Base-by-base conservation (phyloP, 176 grass and related monocot species). In the Thalia dealbata region DNA sequence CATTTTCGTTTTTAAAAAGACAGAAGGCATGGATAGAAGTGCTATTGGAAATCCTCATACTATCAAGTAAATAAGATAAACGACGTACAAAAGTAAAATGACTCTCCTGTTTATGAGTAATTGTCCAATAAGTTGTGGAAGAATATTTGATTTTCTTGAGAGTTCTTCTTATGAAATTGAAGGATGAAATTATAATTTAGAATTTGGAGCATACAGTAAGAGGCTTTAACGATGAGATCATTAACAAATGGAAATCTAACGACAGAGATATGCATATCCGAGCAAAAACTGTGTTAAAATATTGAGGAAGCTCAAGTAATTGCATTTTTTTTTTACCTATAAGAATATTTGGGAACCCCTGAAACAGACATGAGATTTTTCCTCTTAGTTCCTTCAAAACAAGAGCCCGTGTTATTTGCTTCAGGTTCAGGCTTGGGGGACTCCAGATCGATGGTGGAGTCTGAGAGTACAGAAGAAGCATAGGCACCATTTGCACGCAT, bases 321-420 rank as follows among this genome's bases (percentile, higher is more conserved):
- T 38, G 32, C 32, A 38, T 38, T 38, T 3, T 42, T 32, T 44
- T 54, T 26, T 29, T 97, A 97, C 95, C 84, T 91, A 73, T 90
- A 97, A 29, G 79, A 73, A 84, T 97, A 97, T 87, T 91, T 97
- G 65, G 89, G 87, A 80, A 96, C 84, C 58, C 93, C 93, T 81
- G 93, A 92, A 86, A 84, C 78, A 38, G 93, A 96, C 22, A 92
- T 80, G 35, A 69, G 35, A 73, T 74, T 86, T 75, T 82, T 88
- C 67, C 79, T 83, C 71, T 72, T 87, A 67, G 79, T 78, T 46
- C 87, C 90, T 52, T 92, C 83, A 25, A 73, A 21, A 82, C 84
- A 86, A 32, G 86, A 52, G 73, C 89, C 73, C 1, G 58, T 24
- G 3, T 19, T 29, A 14, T 64, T 62, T 67, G 15, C 73, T 76